phyloP scores from a whole-genome alignment of 2,329 filamentous ascomycete species.

The Alternaria rosae region DNA sequence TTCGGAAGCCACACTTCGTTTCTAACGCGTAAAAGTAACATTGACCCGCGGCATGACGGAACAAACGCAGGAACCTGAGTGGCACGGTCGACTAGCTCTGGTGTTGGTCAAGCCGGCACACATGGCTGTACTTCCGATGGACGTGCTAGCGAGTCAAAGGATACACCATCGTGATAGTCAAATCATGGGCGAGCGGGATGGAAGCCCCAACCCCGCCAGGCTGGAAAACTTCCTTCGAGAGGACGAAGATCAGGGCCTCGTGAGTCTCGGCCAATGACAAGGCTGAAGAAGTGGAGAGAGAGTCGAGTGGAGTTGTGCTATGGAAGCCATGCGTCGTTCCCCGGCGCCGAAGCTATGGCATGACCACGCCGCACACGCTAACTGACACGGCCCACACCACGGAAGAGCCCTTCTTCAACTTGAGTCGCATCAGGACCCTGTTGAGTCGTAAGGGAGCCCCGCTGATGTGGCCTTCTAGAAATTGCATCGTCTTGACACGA shows the following conservation, averaged over 20 bases:
- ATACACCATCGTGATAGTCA: constrained; percentile 15
- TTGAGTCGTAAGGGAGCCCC: constrained; percentile 34
- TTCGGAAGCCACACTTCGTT: constrained; percentile 5
- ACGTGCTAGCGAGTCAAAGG: constrained; percentile 29
- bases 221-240: constrained; percentile 33
- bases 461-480: constrained; percentile 46
- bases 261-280: constrained; percentile 45
- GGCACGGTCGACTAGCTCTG: constrained; percentile 10
- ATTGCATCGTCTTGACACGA: constrained; percentile 23
- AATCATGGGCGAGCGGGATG: constrained; percentile 25
- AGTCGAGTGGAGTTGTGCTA: constrained; percentile 35
- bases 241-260: constrained; percentile 47
- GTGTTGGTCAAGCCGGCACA: constrained; percentile 18
- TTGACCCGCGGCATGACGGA: constrained; percentile 15
- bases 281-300: constrained; percentile 43
- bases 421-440: constrained; percentile 42
- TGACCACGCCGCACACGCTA: constrained; percentile 30
- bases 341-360: constrained; percentile 46
- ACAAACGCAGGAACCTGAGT: constrained; percentile 20
- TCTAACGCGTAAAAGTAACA: constrained; percentile 18
- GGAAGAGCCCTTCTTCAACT: constrained; percentile 35
- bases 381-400: constrained; percentile 25
- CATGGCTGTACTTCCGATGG: constrained; percentile 13
- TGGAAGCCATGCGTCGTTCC: constrained; percentile 50
- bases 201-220: constrained; percentile 37